Evolutionary conservation across 345 rosid genomes (phyloP), one percentile per base, ranked within the genome.

Genomic region (Rhodamnia argentea): DNA sequence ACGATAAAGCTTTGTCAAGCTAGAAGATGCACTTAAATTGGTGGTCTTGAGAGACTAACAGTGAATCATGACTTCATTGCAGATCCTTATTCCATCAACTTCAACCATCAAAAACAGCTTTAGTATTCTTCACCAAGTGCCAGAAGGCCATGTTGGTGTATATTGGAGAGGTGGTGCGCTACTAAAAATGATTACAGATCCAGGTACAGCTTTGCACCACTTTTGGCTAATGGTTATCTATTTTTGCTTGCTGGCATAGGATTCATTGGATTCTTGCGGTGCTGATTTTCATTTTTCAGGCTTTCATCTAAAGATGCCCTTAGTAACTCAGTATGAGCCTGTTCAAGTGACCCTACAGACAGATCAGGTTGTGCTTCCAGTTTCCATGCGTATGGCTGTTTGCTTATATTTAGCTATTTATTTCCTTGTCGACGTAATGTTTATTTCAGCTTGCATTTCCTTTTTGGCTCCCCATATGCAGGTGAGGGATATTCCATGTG

Each of bases 141-240:
- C 98, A 24, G 98, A 96, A 92, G 98, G 98, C 89, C 95, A 96
- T 82, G 99, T 96, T 78, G 98, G 99, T 85, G 99, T 94, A 14
- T 96, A 96, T 86, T 96, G 98, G 98, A 94, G 95, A 90, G 98
- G 98, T 57, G 99, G 98, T 88, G 99, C 98, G 47, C 97, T 96
- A 85, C 88, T 95, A 27, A 85, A 93, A 29, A 90, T 89, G 2
- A 90, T 96, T 85, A 89, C 97, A 23, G 91, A 88, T 89, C 98
- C 99, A 84, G 98, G 99, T 94, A 60, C 55, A 86, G 5, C 32
- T 85, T 55, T 60, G 56, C 84, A 44, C 24, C 40, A 9, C 44
- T 13, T 82, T 12, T 75, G 56, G 81, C 57, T 82, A 86, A 26
- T 47, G 10, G n/a, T 44, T 87, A 54, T 70, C 44, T 85, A 83